A percentile compares a stretch with the other conserved stretches of the same genome.
Evolutionary conservation across 2,329 filamentous ascomycete genomes (phyloP).

Genomic region (Erysiphe pulchra): DNA sequence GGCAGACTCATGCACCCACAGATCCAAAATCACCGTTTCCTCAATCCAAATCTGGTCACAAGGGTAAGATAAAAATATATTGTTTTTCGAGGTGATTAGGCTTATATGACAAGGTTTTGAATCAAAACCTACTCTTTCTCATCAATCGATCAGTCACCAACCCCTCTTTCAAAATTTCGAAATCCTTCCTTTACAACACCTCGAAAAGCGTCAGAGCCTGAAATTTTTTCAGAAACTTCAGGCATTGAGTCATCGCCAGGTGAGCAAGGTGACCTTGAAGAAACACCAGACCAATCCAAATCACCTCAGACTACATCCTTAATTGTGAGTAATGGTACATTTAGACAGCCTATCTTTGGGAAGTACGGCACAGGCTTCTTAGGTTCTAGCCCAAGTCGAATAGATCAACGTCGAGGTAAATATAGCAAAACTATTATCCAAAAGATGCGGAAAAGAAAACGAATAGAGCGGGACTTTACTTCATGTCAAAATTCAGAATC

Average conservation of each 20-base stretch:
- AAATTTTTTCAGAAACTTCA: slow-evolving; percentile 27
- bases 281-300: slow-evolving; percentile 23
- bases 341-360: slow-evolving; percentile 18
- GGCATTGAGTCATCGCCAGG: slow-evolving; percentile 34
- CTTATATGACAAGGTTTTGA: background rate
- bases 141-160: slow-evolving; percentile 21
- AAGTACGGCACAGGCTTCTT: slow-evolving; percentile 18
- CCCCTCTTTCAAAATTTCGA: slow-evolving; percentile 24
- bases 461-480: slow-evolving; percentile 18
- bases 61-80: slow-evolving; percentile 3
- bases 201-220: slow-evolving; percentile 28
- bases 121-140: slow-evolving; percentile 2
- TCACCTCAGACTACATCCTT: slow-evolving; percentile 27
- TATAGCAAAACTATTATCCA: slow-evolving; percentile 22
- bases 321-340: slow-evolving; percentile 21
- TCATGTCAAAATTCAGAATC: slow-evolving; percentile 13
- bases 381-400: slow-evolving; percentile 27
- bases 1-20: slow-evolving; percentile 27
- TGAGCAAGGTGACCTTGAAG: slow-evolving; percentile 22
- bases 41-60: slow-evolving; percentile 14
- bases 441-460: slow-evolving; percentile 22
- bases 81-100: background rate
- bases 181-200: slow-evolving; percentile 40
- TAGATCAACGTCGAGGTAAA: slow-evolving; percentile 31
- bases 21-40: slow-evolving; percentile 37